A percentile compares a stretch with the other conserved stretches of the same genome.
phyloP scores from a whole-genome alignment of 2,329 filamentous ascomycete genomes.

The Pleurostoma richardsiae region DNA sequence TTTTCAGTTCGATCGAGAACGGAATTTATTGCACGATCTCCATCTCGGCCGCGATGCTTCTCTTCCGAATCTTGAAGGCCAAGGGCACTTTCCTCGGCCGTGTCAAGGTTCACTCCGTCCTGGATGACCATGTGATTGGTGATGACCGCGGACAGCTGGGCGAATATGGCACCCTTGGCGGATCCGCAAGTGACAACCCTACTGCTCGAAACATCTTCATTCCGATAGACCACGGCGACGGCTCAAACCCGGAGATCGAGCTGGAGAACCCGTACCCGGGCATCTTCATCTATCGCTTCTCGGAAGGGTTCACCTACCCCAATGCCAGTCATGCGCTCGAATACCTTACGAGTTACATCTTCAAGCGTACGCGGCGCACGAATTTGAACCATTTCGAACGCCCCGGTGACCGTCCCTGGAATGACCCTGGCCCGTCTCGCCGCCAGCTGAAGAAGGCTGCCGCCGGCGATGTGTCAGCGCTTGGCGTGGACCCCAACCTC shows the following conservation, averaged over 20 bases:
- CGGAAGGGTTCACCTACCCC: constrained; percentile 93
- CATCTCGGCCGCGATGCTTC: constrained; percentile 69
- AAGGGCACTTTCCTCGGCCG: constrained; percentile 79
- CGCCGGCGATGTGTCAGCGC: constrained; percentile 7
- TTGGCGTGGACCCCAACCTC: constrained; percentile 13
- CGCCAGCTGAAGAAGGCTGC: constrained; percentile 20
- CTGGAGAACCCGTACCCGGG: constrained; percentile 83
- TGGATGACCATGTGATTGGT: constrained; percentile 69
- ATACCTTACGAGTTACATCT: constrained; percentile 65
- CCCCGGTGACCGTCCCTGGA: constrained; percentile 85
- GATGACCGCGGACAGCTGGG: constrained; percentile 43
- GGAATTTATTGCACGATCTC: constrained; percentile 86
- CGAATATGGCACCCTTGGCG: constrained; percentile 54
- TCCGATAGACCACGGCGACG: constrained; percentile 81
- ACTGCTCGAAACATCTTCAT: constrained; percentile 75
- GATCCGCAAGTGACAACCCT: constrained; percentile 18
- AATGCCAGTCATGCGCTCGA: constrained; percentile 89
- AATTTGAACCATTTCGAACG: constrained; percentile 60
- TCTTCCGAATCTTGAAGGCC: constrained; percentile 80
- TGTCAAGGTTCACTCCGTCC: constrained; percentile 77
- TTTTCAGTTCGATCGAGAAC: constrained; percentile 85
- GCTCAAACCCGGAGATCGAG: constrained; percentile 78
- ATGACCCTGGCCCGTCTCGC: constrained; percentile 74
- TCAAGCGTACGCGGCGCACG: constrained; percentile 69
- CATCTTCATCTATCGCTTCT: constrained; percentile 92